phyloP scores from a whole-genome alignment of 148 eudicot species.

The Polygonum aviculare region DNA sequence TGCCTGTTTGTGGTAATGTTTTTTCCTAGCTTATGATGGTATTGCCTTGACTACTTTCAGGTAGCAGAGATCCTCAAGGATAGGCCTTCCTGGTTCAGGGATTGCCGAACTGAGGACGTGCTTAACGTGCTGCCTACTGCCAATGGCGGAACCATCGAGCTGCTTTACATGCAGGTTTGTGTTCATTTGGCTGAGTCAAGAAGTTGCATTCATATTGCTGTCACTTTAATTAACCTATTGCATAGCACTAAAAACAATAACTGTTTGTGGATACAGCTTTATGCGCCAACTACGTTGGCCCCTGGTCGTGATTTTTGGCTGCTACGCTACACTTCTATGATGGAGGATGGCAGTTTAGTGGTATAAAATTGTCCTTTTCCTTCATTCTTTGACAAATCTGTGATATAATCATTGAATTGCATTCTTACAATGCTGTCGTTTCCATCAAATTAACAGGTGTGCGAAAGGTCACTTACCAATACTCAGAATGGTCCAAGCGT shows the following conservation, averaged over 20 bases:
- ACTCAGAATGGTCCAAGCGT: conserved; percentile 85
- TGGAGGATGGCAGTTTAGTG: conserved; percentile 98
- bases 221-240: background rate
- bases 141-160: conserved; percentile 99
- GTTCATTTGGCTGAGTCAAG: background rate
- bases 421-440: background rate
- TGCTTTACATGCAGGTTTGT: conserved; percentile 95
- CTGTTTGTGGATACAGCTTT: conserved; percentile 44
- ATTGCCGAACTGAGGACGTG: conserved; percentile 97
- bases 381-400: background rate
- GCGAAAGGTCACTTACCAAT: conserved; percentile 88
- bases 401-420: background rate
- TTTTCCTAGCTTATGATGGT: background rate
- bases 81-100: conserved; percentile 97
- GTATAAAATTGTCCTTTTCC: conserved; percentile 20
- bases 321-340: conserved; percentile 82
- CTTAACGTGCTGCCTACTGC: conserved; percentile 96
- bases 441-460: conserved; percentile 37
- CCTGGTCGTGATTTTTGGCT: conserved; percentile 98
- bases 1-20: background rate
- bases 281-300: conserved; percentile 96
- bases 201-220: background rate
- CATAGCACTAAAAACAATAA: background rate
- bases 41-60: conserved; percentile 22
- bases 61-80: conserved; percentile 99